Percentiles rank a stretch among this genome's conserved stretches.
Conservation (phyloP, 441 rosid species). For the Isatis lusitanica region DNA sequence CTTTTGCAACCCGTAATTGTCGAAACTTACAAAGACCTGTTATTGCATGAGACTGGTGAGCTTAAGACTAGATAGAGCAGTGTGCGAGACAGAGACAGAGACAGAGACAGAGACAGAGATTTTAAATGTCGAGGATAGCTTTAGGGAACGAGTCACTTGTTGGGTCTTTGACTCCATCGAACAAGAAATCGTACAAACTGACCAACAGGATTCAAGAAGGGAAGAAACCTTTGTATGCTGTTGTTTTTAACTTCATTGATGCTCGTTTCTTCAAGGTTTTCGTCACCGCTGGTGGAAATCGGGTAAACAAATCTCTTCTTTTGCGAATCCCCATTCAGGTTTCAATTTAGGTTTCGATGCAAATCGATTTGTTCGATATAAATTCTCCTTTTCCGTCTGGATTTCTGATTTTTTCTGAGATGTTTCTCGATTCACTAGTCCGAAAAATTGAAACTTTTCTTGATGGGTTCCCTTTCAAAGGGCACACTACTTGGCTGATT, state of each 20-base stretch:
- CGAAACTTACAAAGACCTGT: conserved; percentile 1
- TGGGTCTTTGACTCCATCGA: conserved; percentile 69
- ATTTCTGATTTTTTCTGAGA: neutral
- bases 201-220: conserved; percentile 91
- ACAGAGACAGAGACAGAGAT: neutral
- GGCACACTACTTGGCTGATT: neutral
- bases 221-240: conserved; percentile 84
- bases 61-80: conserved; percentile 12
- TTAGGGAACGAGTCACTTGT: conserved; percentile 83
- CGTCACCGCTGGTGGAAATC: conserved; percentile 94
- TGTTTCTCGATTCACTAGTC: neutral
- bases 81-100: neutral
- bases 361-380: neutral
- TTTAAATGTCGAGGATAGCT: conserved; percentile 54
- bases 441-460: conserved; percentile 12
- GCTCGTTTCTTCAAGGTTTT: conserved; percentile 84
- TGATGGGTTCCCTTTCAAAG: neutral
- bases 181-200: conserved; percentile 80
- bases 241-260: conserved; percentile 83
- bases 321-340: neutral
- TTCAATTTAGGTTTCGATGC: conserved; percentile 3
- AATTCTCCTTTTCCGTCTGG: conserved; percentile 3
- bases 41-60: conserved; percentile 30
- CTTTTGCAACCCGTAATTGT: neutral
- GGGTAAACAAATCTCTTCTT: conserved; percentile 45